Evolutionary conservation across 805 yeast genomes (phyloP), one percentile per base, ranked within the genome.

Genomic region (Huiozyma naganishii): DNA sequence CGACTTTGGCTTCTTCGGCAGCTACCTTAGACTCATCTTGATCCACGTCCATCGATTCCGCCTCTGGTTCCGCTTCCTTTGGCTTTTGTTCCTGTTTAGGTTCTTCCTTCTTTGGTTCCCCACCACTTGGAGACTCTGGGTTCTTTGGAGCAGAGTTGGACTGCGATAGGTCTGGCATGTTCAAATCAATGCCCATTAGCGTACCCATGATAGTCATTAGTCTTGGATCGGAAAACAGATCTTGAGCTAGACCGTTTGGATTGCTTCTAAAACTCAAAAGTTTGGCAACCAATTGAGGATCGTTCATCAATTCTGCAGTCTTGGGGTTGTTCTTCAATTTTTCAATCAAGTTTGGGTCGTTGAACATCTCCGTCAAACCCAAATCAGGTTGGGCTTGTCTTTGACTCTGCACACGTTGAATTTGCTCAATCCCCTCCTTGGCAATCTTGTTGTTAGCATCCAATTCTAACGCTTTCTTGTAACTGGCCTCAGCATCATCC

Each of bases 381-480:
- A 80, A 62, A 57, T 79, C 90, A 11, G 88, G 85, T 42, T 68
- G 60, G 32, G 60, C 57, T 40, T 74, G 72, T 55, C 77, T 72
- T 11, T 74, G 56, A 32, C 62, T 60, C 45, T 77, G 70, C 10
- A 88, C 80, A 37, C 73, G 73, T 42, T 78, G 76, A 27, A 88
- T 88, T 42, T 83, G 73, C 42, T 73, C 66, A 47, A 89, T 65
- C 4, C 97, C 98, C 40, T 79, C 79, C 62, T 80, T 72, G 36
- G 97, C 97, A 78, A 85, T 84, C 47, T 86, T 79, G 62, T 92
- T 92, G 43, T 69, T 42, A 28, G 92, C 73, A 54, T 90, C 97
- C 46, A 88, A 64, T 57, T 82, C 83, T 52, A 90, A 67, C 6
- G 95, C 94, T 62, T 82, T 81, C 50, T 78, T 69, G 65, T 87